Percentiles rank a stretch among this genome's conserved stretches.
These are phyloP conservation scores for Yamadazyma oceani DNA, from an alignment of 1,139 yeast species.

Conservation along the genomic window DNA sequence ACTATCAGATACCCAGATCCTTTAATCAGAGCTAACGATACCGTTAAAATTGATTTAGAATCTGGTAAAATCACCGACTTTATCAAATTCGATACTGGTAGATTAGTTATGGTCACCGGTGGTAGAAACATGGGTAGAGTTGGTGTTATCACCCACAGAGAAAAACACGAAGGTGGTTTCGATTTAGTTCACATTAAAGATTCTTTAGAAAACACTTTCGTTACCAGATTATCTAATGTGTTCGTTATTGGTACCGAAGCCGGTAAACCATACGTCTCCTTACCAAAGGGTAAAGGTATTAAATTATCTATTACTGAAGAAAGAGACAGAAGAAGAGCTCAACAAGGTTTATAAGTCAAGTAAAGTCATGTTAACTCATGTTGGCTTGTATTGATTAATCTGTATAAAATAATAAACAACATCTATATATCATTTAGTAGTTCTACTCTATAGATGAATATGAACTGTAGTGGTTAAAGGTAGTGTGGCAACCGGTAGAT, in stretches of 20 bases:
- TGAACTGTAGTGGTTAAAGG: too few relatives aligned
- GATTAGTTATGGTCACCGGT: constrained; percentile 96
- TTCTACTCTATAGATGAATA: too few relatives aligned
- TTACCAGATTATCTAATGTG: constrained; percentile 96
- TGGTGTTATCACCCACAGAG: constrained; percentile 98
- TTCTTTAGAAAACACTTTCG: constrained; percentile 94
- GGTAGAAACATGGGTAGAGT: constrained; percentile 99
- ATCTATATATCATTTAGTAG: too few relatives aligned
- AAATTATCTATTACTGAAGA: constrained; percentile 97
- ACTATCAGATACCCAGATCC: constrained; percentile 99
- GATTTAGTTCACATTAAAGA: constrained; percentile 99
- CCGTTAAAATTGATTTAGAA: constrained; percentile 94
- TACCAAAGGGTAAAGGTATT: constrained; percentile 99
- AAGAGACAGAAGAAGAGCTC: constrained; percentile 98
- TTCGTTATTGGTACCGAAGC: constrained; percentile 94
- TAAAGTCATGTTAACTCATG: too few relatives aligned
- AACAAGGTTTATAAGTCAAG: constrained; percentile 43
- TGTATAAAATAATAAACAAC: too few relatives aligned
- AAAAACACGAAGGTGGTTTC: constrained; percentile 99
- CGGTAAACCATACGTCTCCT: constrained; percentile 93
- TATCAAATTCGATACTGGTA: constrained; percentile 95
- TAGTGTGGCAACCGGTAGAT: too few relatives aligned
- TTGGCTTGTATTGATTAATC: neutral
- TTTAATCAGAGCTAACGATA: constrained; percentile 91
- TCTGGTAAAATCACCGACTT: constrained; percentile 90